Percentiles rank a stretch among this genome's conserved stretches.
Evolutionary conservation across 345 rosid genomes (phyloP).

Genomic region (Moricandia moricandioides): DNA sequence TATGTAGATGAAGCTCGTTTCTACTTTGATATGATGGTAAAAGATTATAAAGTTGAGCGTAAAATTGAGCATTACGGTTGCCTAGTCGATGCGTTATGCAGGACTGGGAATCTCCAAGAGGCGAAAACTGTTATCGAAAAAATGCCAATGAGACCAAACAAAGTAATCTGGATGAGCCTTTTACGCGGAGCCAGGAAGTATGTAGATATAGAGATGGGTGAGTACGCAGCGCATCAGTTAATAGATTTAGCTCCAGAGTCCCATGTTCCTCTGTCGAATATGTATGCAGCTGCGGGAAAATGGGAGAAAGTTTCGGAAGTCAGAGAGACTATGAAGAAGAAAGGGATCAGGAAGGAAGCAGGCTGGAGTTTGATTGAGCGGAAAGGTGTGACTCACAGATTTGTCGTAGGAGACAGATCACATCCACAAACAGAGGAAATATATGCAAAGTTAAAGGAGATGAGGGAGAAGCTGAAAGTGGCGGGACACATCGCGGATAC

Average conservation of each 20-base stretch:
- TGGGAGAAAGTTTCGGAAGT: constrained; percentile 53
- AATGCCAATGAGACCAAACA: constrained; percentile 61
- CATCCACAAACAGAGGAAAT: constrained; percentile 41
- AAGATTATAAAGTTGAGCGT: constrained; percentile 50
- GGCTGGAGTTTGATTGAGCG: constrained; percentile 53
- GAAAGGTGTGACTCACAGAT: constrained; percentile 42
- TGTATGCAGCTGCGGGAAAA: constrained; percentile 61
- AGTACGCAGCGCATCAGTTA: constrained; percentile 54
- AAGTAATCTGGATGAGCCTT: constrained; percentile 61
- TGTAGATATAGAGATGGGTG: constrained; percentile 46
- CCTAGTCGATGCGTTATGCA: constrained; percentile 54
- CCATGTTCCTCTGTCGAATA: constrained; percentile 58
- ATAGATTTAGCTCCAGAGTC: constrained; percentile 51
- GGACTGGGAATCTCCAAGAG: constrained; percentile 58
- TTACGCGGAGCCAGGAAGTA: constrained; percentile 54
- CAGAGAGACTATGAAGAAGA: constrained; percentile 52
- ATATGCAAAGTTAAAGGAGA: constrained; percentile 45
- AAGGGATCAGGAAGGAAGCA: constrained; percentile 46
- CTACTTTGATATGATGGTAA: constrained; percentile 54
- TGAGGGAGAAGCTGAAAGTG: constrained; percentile 43
- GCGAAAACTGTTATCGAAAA: constrained; percentile 47
- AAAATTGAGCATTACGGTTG: constrained; percentile 65
- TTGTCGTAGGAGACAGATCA: constrained; percentile 47
- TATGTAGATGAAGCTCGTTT: constrained; percentile 51
- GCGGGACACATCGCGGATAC: constrained; percentile 52